A percentile compares a stretch with the other conserved stretches of the same genome.
These are phyloP conservation scores for Globisporangium nodosum DNA, from an alignment of 352 stramenopile species.

Conservation along the genomic window DNA sequence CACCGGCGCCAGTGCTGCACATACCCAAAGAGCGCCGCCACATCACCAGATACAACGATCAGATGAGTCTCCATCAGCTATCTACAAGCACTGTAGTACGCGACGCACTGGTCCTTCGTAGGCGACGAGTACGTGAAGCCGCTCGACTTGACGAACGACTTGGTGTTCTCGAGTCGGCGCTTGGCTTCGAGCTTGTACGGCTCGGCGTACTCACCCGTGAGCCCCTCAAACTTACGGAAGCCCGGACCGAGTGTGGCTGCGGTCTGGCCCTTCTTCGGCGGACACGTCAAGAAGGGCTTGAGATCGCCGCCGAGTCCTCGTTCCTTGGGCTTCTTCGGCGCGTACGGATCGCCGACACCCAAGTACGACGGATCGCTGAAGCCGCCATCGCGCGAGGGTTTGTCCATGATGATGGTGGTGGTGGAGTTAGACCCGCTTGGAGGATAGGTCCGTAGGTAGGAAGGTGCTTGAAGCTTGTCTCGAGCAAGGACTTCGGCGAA, in stretches of 20 bases:
- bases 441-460: no score
- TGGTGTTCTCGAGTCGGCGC: slow-evolving; percentile 63
- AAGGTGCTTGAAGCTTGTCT: no score
- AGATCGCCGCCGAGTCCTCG: slow-evolving; percentile 43
- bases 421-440: neutral
- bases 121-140: slow-evolving; percentile 62
- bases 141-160: slow-evolving; percentile 60
- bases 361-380: slow-evolving; percentile 72
- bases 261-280: slow-evolving; percentile 53
- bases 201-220: slow-evolving; percentile 57
- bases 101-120: slow-evolving; percentile 53
- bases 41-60: no score
- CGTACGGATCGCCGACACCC: slow-evolving; percentile 57
- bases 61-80: no score
- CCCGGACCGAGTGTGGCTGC: slow-evolving; percentile 58
- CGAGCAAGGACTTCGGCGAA: no score
- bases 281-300: slow-evolving; percentile 74
- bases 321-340: slow-evolving; percentile 35
- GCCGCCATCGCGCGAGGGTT: slow-evolving; percentile 57
- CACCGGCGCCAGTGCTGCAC: no score
- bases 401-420: slow-evolving; percentile 22
- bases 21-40: no score
- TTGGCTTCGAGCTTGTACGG: slow-evolving; percentile 69
- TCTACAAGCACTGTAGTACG: no score
- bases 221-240: slow-evolving; percentile 55